These are phyloP conservation scores for Chaetomium cochliodes DNA, from an alignment of 495 filamentous ascomycete genomes.

Conservation along the genomic window DNA sequence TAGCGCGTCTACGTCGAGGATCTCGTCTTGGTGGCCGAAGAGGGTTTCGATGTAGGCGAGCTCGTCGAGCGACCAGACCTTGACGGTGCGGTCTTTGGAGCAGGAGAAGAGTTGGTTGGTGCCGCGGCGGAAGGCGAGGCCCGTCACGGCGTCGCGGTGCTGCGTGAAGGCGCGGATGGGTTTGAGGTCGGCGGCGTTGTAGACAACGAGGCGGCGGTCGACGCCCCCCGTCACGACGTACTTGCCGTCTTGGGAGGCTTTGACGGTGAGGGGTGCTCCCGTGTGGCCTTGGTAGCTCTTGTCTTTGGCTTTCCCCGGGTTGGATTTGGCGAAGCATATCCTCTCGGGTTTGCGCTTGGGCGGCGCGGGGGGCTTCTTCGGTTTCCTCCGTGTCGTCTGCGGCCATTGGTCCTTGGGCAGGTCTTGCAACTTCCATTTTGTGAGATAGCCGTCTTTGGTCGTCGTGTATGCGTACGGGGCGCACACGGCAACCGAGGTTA, in stretches of 20 bases:
- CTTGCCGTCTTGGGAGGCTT: constrained; percentile 82
- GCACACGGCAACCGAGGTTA: constrained; percentile 75
- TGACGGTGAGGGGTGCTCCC: constrained; percentile 73
- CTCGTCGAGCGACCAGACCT: constrained; percentile 73
- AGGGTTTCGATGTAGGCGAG: constrained; percentile 91
- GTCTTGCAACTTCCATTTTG: constrained; percentile 80
- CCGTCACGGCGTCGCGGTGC: constrained; percentile 83
- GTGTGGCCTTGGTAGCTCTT: constrained; percentile 71
- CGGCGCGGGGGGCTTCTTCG: constrained; percentile 63
- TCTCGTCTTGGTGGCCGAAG: constrained; percentile 91
- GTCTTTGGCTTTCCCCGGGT: constrained; percentile 60
- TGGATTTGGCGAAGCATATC: constrained; percentile 63
- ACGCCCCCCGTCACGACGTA: constrained; percentile 86
- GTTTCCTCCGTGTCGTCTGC: constrained; percentile 53
- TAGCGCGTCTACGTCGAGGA: constrained; percentile 78
- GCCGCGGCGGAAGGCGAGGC: constrained; percentile 78
- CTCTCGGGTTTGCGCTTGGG: constrained; percentile 69
- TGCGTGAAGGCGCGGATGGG: constrained; percentile 83
- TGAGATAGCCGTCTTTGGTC: constrained; percentile 76
- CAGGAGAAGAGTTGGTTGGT: constrained; percentile 91
- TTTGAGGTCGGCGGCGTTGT: constrained; percentile 74
- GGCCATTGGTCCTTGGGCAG: constrained; percentile 54
- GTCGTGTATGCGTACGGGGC: constrained; percentile 81
- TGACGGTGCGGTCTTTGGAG: constrained; percentile 77
- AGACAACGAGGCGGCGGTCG: constrained; percentile 79